phyloP scores from a whole-genome alignment of 2,329 filamentous ascomycete genomes.

The Nothophaeocryptopus gaeumannii region DNA sequence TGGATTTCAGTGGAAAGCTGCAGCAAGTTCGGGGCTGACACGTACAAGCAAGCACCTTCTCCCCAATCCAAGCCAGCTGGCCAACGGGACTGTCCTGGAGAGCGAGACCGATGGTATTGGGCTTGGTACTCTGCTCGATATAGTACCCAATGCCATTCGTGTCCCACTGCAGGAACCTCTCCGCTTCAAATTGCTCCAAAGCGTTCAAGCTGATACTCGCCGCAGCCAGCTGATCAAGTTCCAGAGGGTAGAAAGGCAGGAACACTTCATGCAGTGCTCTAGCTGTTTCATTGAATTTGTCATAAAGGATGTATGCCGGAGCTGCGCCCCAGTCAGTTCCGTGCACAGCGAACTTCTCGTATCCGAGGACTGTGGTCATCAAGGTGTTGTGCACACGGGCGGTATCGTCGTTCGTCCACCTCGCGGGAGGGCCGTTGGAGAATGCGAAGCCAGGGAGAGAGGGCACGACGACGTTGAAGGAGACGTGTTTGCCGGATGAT shows the following conservation, averaged over 20 bases:
- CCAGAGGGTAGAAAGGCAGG: constrained; percentile 35
- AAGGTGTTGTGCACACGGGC: constrained; percentile 39
- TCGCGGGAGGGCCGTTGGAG: constrained; percentile 34
- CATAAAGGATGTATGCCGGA: constrained; percentile 39
- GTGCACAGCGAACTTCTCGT: constrained; percentile 38
- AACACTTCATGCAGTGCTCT: constrained; percentile 41
- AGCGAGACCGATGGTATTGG: constrained; percentile 42
- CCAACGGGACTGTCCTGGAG: constrained; percentile 45
- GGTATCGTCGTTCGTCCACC: constrained; percentile 39
- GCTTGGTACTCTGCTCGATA: constrained; percentile 17
- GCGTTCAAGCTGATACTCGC: constrained; percentile 28
- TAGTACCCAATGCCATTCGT: constrained; percentile 32
- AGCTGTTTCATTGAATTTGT: constrained; percentile 35
- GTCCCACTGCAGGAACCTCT: constrained; percentile 34
- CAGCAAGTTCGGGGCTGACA: neutral
- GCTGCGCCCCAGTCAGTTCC: constrained; percentile 43
- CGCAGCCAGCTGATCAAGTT: constrained; percentile 26
- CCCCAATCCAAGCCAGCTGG: constrained; percentile 44
- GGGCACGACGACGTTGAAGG: constrained; percentile 59
- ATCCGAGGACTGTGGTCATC: constrained; percentile 43
- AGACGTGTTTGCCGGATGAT: constrained; percentile 21
- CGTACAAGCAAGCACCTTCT: constrained; percentile 33
- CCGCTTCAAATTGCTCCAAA: constrained; percentile 29
- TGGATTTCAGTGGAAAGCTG: neutral
- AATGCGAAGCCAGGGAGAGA: constrained; percentile 57